These are phyloP conservation scores for Berkeleyomyces rouxiae DNA, from an alignment of 2,329 filamentous ascomycete species.

Conservation along the genomic window DNA sequence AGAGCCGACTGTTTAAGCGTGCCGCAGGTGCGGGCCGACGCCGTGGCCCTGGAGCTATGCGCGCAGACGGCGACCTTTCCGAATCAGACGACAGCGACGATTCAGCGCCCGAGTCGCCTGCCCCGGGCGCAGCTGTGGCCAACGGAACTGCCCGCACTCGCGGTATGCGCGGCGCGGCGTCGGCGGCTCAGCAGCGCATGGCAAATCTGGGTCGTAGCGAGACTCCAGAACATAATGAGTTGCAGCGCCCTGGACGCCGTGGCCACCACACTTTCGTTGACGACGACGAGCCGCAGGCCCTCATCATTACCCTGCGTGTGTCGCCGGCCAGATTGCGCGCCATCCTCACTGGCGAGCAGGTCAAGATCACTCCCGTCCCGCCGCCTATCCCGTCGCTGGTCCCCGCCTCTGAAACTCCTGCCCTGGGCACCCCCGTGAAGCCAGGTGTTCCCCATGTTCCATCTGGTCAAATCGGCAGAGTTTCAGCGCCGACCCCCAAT, in stretches of 20 bases:
- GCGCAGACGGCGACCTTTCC: conserved; percentile 53
- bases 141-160: conserved; percentile 70
- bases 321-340: conserved; percentile 54
- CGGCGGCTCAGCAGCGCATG: conserved; percentile 75
- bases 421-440: background rate
- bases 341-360: conserved; percentile 36
- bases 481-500: conserved; percentile 48
- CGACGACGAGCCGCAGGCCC: conserved; percentile 54
- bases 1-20: conserved; percentile 75
- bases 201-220: conserved; percentile 67
- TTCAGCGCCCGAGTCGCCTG: conserved; percentile 72
- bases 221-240: conserved; percentile 72
- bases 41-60: conserved; percentile 24
- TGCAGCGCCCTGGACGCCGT: conserved; percentile 45
- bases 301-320: conserved; percentile 63
- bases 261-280: conserved; percentile 53
- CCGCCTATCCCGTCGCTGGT: conserved; percentile 6
- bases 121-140: conserved; percentile 41
- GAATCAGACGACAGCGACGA: conserved; percentile 89
- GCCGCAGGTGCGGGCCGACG: conserved; percentile 40
- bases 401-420: conserved; percentile 1
- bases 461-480: conserved; percentile 44
- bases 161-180: conserved; percentile 76
- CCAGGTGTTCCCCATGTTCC: conserved; percentile 21
- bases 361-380: conserved; percentile 16